phyloP scores from a whole-genome alignment of 2,329 filamentous ascomycete genomes.

The Ploettnerulaceae sp. region DNA sequence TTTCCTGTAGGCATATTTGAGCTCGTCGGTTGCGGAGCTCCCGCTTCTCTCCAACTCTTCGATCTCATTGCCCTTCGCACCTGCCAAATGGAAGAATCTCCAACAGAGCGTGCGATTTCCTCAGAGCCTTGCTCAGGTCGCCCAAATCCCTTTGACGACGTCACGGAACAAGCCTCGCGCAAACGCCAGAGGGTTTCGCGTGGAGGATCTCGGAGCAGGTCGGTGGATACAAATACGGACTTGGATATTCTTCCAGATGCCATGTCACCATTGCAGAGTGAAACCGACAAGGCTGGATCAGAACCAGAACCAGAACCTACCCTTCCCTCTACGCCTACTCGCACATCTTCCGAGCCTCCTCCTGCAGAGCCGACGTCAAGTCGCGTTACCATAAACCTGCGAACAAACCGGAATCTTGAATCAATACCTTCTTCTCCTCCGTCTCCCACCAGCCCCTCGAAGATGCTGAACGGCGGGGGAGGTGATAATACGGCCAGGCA shows the following conservation, averaged over 20 bases:
- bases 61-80: constrained; percentile 45
- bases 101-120: constrained; percentile 54
- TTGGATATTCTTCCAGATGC: constrained; percentile 20
- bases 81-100: constrained; percentile 40
- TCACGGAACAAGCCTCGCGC: constrained; percentile 42
- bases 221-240: constrained; percentile 38
- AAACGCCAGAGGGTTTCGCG: constrained; percentile 59
- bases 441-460: constrained; percentile 37
- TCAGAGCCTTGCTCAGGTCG: constrained; percentile 59
- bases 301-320: constrained; percentile 33
- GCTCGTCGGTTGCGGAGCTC: constrained; percentile 22
- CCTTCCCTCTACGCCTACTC: constrained; percentile 28
- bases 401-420: constrained; percentile 42
- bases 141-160: constrained; percentile 59
- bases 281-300: constrained; percentile 24
- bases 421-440: constrained; percentile 41
- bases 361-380: constrained; percentile 46
- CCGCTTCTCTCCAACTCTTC: constrained; percentile 13
- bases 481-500: constrained; percentile 22
- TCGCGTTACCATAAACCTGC: constrained; percentile 57
- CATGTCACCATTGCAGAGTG: constrained; percentile 13
- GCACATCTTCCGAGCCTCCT: constrained; percentile 33
- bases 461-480: constrained; percentile 22
- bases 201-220: constrained; percentile 50
- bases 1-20: not conserved